Evolutionary conservation across 257 asterid genomes (phyloP), one percentile per base, ranked within the genome.

Genomic region (Nemophila menziesii): DNA sequence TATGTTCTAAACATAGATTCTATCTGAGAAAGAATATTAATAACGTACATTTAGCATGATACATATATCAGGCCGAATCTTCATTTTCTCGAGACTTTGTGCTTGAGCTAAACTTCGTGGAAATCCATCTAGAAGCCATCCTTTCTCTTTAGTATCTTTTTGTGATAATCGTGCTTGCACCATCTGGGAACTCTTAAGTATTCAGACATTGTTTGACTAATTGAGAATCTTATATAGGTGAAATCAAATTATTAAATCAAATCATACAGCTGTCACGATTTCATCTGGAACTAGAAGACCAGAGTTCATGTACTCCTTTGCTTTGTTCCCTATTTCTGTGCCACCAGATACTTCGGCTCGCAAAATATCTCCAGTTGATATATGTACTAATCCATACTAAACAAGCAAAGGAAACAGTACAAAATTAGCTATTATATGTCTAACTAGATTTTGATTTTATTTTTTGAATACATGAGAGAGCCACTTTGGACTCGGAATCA

Each of bases 111-210:
- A 29, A 58, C 78, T 79, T 60, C 94, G 74, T 9, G 95, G 97
- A 67, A 70, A 87, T 49, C 97, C 97, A 71, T 87, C 97, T 51
- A 87, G 73, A 57, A 83, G 93, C 97, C 97, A 87, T 23, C 97
- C 97, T 52, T 78, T 82, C 73, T 82, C 92, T 73, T 77, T 75
- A 46, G 79, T 93, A 67, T 87, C 97, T 57, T 72, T 60, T 43
- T 56, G 63, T 19, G 93, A 75, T 51, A 87, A 58, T 47, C 95
- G 68, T 24, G 89, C 44, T 57, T 74, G 84, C 58, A 82, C 97
- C 93, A 87, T 87, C 97, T 83, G 66, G 33, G 64, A 58, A 39
- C 52, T n/a, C n/a, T 23, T 46, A 56, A 62, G 39, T 38, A 34
- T 52, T 29, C 12, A 7, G 12, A 5, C 36, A 29, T 29, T 7